Base-by-base conservation (phyloP, 148 eudicot species). In the Amaranthus palmeri region DNA sequence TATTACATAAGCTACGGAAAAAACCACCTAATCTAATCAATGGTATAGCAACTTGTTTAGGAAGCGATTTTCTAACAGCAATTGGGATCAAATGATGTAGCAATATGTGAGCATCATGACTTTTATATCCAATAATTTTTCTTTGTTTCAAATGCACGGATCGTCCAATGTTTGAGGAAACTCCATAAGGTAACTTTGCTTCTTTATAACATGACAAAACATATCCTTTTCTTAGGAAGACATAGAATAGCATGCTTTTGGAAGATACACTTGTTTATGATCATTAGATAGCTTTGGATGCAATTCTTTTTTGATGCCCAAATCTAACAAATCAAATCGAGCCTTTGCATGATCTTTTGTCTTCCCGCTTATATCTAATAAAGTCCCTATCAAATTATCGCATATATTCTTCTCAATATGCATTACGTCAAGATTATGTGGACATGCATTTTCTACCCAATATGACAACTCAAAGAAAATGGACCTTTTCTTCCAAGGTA, bases 301-400 rank as follows among this genome's bases (percentile, higher is more conserved):
- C 2, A 74, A 25, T 4, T 67, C 71, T 6, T 56, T 12, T 41
- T 46, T 56, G 2, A 66, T 57, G 3, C 70, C 69, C 44, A 67
- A 6, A 2, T 75, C 50, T 10, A 45, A n/a, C 3, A 77, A 71
- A 41, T 77, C 75, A 48, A 51, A 15, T 12, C 75, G 52, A 45
- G 65, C 71, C 11, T 77, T 70, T 15, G 52, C 41, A 51, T 71
- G 64, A 56, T 56, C 80, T 36, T 70, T 76, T 3, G 54, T 40
- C 74, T 64, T 76, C 2, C 51, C 58, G 9, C 13, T 1, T 8
- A 69, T 52, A 25, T 70, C 65, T 13, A 70, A 59, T 36, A 70
- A 47, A 6, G 65, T 70, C 45, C 55, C 65, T 4, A 70, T 17
- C 45, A 69, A 36, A 8, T 45, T 70, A 45, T 69, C 62, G 45